These are phyloP conservation scores for Cryptococcus depauperatus DNA, from an alignment of 1,284 basidiomycete genomes.

Conservation along the genomic window DNA sequence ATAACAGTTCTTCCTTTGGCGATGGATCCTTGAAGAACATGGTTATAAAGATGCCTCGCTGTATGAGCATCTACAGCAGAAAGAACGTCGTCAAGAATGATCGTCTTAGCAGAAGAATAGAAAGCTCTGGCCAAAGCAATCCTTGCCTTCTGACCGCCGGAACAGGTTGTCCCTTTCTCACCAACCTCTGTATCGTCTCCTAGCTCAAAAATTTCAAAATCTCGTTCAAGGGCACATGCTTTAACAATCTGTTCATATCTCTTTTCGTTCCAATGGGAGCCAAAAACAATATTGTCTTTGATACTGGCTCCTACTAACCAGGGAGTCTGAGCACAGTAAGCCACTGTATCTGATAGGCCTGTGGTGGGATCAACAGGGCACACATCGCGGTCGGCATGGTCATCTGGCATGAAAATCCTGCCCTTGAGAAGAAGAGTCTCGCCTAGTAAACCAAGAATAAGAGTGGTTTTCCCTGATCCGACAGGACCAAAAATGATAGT, in stretches of 20 bases:
- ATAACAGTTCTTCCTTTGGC: conserved; percentile 46
- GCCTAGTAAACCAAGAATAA: conserved; percentile 54
- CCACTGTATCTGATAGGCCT: conserved; percentile 48
- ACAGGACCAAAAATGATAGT: conserved; percentile 47
- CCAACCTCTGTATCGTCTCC: conserved; percentile 54
- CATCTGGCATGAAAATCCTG: conserved; percentile 50
- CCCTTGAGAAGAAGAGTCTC: conserved; percentile 50
- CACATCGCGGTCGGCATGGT: conserved; percentile 38
- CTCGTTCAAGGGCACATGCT: conserved; percentile 50
- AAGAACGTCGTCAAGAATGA: conserved; percentile 43
- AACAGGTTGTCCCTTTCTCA: conserved; percentile 51
- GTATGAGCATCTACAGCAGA: conserved; percentile 49
- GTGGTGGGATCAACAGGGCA: conserved; percentile 46
- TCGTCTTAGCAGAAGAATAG: conserved; percentile 39
- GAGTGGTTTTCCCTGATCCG: conserved; percentile 59
- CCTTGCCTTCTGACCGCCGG: conserved; percentile 42
- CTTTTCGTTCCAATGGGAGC: conserved; percentile 42
- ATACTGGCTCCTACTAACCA: conserved; percentile 53
- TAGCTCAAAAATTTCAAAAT: conserved; percentile 50
- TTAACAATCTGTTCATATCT: conserved; percentile 48
- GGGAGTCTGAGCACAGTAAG: conserved; percentile 51
- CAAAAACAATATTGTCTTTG: conserved; percentile 52
- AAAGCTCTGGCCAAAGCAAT: conserved; percentile 43
- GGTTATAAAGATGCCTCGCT: conserved; percentile 34
- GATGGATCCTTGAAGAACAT: conserved; percentile 40